Evolutionary conservation across 1,284 basidiomycete genomes (phyloP).

Genomic region (Fomitopsis schrenkii): DNA sequence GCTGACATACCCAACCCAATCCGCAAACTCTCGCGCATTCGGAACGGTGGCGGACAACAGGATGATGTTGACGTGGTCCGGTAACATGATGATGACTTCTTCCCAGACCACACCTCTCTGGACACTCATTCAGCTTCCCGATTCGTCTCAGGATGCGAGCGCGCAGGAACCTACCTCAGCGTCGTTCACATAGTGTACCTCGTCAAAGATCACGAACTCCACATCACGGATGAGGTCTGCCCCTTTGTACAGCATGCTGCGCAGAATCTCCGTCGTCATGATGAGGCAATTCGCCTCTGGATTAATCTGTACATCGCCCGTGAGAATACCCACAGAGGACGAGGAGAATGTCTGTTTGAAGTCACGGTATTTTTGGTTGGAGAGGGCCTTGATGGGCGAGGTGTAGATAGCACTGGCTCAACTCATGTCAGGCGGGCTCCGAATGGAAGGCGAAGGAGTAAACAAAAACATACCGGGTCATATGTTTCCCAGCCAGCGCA

Average conservation of each 20-base stretch:
- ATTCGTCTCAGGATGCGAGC: background rate
- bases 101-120: constrained; percentile 99
- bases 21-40: constrained; percentile 97
- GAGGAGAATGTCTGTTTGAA: constrained; percentile 97
- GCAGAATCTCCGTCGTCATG: constrained; percentile 98
- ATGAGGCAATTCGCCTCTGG: constrained; percentile 96
- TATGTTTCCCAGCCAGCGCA: constrained; percentile 93
- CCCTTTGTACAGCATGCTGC: constrained; percentile 98
- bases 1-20: constrained; percentile 90
- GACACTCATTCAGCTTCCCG: background rate
- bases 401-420: constrained; percentile 89
- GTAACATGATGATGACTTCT: constrained; percentile 99
- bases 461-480: constrained; percentile 73
- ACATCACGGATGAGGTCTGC: constrained; percentile 98
- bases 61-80: constrained; percentile 96
- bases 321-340: constrained; percentile 92
- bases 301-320: constrained; percentile 99
- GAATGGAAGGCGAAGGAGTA: background rate
- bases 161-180: constrained; percentile 68
- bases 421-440: background rate
- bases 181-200: constrained; percentile 99
- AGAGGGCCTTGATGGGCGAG: constrained; percentile 97
- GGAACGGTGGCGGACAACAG: constrained; percentile 97
- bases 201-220: constrained; percentile 99
- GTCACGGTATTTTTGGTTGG: constrained; percentile 98